Percentiles rank a stretch among this genome's conserved stretches.
phyloP scores from a whole-genome alignment of 2,329 filamentous ascomycete species.

The Herpotrichia juniperi region DNA sequence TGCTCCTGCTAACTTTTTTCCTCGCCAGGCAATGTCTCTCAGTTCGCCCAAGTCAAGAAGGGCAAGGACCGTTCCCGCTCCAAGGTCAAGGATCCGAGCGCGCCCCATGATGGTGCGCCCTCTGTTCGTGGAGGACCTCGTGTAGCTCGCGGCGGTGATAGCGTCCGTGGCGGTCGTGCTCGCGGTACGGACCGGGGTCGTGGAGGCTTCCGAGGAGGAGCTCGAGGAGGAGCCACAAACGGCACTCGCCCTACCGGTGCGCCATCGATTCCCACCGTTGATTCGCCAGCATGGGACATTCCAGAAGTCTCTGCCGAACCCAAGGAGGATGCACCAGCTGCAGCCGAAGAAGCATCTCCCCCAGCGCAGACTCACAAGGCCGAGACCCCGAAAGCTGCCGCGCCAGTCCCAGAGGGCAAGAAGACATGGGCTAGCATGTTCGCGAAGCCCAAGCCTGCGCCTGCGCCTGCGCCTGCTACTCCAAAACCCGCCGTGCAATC shows the following conservation, averaged over 20 bases:
- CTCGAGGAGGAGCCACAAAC: conserved; percentile 69
- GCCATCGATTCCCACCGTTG: conserved; percentile 72
- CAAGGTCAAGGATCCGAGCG: conserved; percentile 70
- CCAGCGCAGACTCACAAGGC: conserved; percentile 30
- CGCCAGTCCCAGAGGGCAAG: conserved; percentile 43
- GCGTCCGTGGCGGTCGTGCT: conserved; percentile 61
- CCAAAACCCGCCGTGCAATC: conserved; percentile 44
- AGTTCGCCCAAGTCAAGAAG: conserved; percentile 82
- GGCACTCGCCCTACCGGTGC: conserved; percentile 56
- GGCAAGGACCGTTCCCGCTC: conserved; percentile 76
- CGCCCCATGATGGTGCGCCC: conserved; percentile 57
- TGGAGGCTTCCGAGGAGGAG: conserved; percentile 63
- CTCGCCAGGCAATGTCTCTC: conserved; percentile 72
- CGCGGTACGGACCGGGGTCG: conserved; percentile 64
- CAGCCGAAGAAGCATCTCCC: conserved; percentile 26
- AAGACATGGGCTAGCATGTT: conserved; percentile 63
- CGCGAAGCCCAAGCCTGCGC: conserved; percentile 56
- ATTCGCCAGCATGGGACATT: conserved; percentile 68
- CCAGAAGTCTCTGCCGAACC: conserved; percentile 38
- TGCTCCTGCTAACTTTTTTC: conserved; percentile 13
- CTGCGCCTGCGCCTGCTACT: conserved; percentile 43
- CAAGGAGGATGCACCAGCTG: conserved; percentile 29
- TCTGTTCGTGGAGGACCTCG: conserved; percentile 29
- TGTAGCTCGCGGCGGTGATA: conserved; percentile 36
- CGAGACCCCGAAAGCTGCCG: conserved; percentile 41